phyloP scores from a whole-genome alignment of 106 monocot genomes.

The Apostasia shenzhenica region DNA sequence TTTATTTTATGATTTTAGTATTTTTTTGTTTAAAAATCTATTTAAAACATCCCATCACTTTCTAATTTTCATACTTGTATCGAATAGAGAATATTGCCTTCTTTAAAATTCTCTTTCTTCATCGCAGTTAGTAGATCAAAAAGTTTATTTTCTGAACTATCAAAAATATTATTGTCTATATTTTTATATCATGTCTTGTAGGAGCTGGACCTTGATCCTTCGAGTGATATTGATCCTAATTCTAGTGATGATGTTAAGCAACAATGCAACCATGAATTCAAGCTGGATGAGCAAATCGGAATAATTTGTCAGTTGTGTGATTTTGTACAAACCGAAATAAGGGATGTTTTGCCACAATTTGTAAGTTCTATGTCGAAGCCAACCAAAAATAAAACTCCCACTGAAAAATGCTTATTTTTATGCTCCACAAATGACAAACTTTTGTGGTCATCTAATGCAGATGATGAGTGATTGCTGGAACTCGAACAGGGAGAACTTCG shows the following conservation, averaged over 20 bases:
- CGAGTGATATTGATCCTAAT: background rate
- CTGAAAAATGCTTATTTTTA: background rate
- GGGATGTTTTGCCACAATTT: conserved; percentile 50
- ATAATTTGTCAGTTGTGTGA: conserved; percentile 47
- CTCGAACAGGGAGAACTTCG: conserved; percentile 11
- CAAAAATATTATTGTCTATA: background rate
- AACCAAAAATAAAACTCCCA: background rate
- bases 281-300: conserved; percentile 60
- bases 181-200: conserved; percentile 16
- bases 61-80: too few relatives aligned
- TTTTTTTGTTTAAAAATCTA: too few relatives aligned
- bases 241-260: conserved; percentile 16
- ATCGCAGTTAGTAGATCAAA: too few relatives aligned
- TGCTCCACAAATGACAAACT: background rate
- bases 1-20: too few relatives aligned
- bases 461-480: conserved; percentile 14
- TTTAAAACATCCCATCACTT: too few relatives aligned
- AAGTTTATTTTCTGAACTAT: too few relatives aligned
- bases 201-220: conserved; percentile 15
- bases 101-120: too few relatives aligned
- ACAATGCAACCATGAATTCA: conserved; percentile 50
- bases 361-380: conserved; percentile 27
- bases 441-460: conserved; percentile 12
- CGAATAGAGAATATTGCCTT: too few relatives aligned
- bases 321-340: conserved; percentile 44